Base-by-base conservation (phyloP, 1,139 yeast genomes). In the Zygosaccharomyces sapae region DNA sequence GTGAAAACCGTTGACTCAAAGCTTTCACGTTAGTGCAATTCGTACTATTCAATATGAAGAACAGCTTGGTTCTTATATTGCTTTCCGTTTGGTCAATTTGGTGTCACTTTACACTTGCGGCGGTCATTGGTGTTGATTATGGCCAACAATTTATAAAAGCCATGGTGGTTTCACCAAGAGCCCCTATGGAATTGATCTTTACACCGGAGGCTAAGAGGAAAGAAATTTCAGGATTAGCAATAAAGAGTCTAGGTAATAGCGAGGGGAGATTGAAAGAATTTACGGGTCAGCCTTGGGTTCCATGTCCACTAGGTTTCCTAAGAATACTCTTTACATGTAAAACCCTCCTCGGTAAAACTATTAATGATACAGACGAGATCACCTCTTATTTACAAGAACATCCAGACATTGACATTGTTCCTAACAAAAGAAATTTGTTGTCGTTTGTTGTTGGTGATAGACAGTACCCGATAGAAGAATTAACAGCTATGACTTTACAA, bases 171-270 rank as follows among this genome's bases (percentile, higher is more conserved):
- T 96, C 97, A 0, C 97, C 97, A 0, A 88, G 90, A 7, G 80
- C 89, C 27, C 85, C 90, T 16, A 83, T 89, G 63, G 98, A 92
- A 61, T 77, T 92, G 42, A 84, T 92, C 9, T 71, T 92, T 51
- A 87, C 97, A 3, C 84, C 87, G 36, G 97, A 92, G 61, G 86
- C 96, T 5, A 88, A 89, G 66, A 76, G 98, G 50, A 92, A 92
- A 65, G 97, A 92, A 59, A 72, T 81, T 9, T 77, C 90, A 2
- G 96, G 95, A 0, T 59, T 92, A 25, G 82, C 86, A 1, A 74
- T 90, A 52, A 78, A 85, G 54, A 67, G 70, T 4, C 58, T 71
- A 9, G 55, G 62, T 7, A 71, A 70, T 1, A 56, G 58, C 4
- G 63, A 70, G 33, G 68, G 35, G 83, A 76, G 33, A 56, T 84